Evolutionary conservation across 1,284 basidiomycete genomes (phyloP).

Genomic region (Fomitopsis pinicola): DNA sequence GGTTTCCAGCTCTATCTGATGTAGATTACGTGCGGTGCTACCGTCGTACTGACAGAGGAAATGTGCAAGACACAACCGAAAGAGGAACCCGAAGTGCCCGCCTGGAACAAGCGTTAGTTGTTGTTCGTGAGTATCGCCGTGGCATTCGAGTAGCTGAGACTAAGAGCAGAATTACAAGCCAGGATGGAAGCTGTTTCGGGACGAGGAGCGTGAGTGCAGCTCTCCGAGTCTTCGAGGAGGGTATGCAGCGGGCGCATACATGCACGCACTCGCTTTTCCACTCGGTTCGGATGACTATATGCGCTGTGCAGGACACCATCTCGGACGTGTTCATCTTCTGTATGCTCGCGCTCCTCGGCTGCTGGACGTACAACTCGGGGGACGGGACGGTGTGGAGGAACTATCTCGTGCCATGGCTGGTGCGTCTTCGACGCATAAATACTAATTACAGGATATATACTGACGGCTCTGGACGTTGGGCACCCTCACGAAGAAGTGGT

Average conservation of each 20-base stretch:
- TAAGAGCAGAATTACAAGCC: conserved; percentile 28
- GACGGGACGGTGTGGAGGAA: conserved; percentile 21
- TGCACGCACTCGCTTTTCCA: background rate
- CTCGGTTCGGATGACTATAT: background rate
- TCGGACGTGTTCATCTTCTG: conserved; percentile 55
- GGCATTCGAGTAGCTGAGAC: background rate
- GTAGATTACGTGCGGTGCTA: conserved; percentile 14
- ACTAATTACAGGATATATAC: too few relatives aligned
- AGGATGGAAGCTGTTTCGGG: conserved; percentile 23
- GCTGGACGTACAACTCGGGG: conserved; percentile 31
- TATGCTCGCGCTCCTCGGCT: conserved; percentile 38
- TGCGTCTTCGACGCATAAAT: conserved; percentile 2
- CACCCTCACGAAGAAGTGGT: too few relatives aligned
- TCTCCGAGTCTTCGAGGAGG: too few relatives aligned
- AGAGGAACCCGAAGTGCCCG: conserved; percentile 33
- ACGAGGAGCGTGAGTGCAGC: conserved; percentile 20
- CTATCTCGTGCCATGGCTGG: conserved; percentile 60
- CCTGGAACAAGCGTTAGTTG: conserved; percentile 28
- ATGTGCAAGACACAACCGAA: conserved; percentile 31
- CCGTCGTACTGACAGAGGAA: conserved; percentile 31
- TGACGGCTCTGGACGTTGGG: too few relatives aligned
- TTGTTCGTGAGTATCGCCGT: background rate
- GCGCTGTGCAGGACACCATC: conserved; percentile 18
- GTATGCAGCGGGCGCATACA: background rate
- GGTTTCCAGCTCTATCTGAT: conserved; percentile 33